A percentile compares a stretch with the other conserved stretches of the same genome.
These are phyloP conservation scores for Rhexocercosporidium sp. DNA, from an alignment of 2,329 filamentous ascomycete species.

Conservation along the genomic window DNA sequence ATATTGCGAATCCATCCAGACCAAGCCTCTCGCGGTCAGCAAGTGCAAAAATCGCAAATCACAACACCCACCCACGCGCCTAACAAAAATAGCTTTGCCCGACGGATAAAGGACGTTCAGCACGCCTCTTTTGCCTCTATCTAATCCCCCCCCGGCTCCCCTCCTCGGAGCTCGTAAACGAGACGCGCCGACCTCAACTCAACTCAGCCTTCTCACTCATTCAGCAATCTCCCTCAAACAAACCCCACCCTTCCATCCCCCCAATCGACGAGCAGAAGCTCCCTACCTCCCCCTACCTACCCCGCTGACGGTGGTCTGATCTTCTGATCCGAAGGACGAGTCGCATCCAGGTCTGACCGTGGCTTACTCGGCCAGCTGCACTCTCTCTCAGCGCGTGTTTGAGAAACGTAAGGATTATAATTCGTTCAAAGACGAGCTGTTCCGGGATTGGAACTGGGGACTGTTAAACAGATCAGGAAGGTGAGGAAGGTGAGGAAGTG, in stretches of 20 bases:
- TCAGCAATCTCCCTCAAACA: constrained; percentile 5
- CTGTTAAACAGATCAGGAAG: background rate
- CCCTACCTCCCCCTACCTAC: background rate
- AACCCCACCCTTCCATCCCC: background rate
- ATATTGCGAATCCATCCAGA: background rate
- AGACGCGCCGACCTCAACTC: background rate
- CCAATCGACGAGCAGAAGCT: background rate
- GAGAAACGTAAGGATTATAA: background rate
- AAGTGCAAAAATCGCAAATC: background rate
- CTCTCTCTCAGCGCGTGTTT: background rate
- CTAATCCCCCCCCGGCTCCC: background rate
- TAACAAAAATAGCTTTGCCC: background rate
- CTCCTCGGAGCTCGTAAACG: background rate
- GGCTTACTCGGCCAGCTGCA: background rate
- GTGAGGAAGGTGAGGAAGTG: background rate
- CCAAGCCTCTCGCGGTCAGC: background rate
- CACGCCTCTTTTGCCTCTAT: background rate
- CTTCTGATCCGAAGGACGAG: background rate
- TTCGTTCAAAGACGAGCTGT: background rate
- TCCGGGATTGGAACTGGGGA: background rate
- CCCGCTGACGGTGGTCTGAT: background rate
- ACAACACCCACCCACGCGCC: background rate
- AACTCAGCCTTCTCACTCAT: constrained; percentile 2
- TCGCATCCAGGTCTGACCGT: background rate
- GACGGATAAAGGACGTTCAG: background rate